These are phyloP conservation scores for Nitzschia sp. DNA, from an alignment of 108 stramenopile genomes.

Conservation along the genomic window DNA sequence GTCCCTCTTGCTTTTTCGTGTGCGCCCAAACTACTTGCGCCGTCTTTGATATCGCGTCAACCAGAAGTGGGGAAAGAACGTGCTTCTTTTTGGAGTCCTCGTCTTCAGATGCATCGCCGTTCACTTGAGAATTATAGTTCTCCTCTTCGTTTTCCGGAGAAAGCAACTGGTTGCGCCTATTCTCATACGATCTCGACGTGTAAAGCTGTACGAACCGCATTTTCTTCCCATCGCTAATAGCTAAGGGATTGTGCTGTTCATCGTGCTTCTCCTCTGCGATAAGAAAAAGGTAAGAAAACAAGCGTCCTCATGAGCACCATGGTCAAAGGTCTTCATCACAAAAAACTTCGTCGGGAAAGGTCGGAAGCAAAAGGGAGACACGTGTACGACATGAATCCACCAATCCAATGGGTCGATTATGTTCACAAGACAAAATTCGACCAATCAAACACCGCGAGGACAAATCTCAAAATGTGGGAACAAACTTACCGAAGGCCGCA, in stretches of 20 bases:
- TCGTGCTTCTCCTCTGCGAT: constrained; percentile 35
- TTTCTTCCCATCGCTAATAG: constrained; percentile 21
- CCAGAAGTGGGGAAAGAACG: constrained; percentile 85
- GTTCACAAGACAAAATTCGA: not conserved
- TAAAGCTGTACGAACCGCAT: constrained; percentile 93
- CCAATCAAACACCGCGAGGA: not conserved
- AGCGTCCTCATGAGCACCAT: not conserved
- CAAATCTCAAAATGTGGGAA: not conserved
- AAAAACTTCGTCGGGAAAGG: not conserved
- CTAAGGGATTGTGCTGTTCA: not conserved
- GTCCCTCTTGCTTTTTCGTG: constrained; percentile 79
- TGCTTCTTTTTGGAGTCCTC: constrained; percentile 52
- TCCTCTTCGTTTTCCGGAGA: constrained; percentile 64
- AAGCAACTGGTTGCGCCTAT: constrained; percentile 78
- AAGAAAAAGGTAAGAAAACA: not conserved
- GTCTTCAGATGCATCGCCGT: constrained; percentile 33
- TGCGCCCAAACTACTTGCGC: constrained; percentile 97
- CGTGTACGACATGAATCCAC: constrained; percentile 7
- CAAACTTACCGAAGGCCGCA: constrained; percentile 64
- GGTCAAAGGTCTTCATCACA: not conserved
- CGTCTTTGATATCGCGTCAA: constrained; percentile 89
- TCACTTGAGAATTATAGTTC: constrained; percentile 30
- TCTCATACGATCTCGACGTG: constrained; percentile 89
- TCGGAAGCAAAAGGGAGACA: constrained; percentile 1
- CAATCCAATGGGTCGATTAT: constrained; percentile 7